Evolutionary conservation across 2,329 filamentous ascomycete species (phyloP).

Genomic region (Botrytis squamosa): DNA sequence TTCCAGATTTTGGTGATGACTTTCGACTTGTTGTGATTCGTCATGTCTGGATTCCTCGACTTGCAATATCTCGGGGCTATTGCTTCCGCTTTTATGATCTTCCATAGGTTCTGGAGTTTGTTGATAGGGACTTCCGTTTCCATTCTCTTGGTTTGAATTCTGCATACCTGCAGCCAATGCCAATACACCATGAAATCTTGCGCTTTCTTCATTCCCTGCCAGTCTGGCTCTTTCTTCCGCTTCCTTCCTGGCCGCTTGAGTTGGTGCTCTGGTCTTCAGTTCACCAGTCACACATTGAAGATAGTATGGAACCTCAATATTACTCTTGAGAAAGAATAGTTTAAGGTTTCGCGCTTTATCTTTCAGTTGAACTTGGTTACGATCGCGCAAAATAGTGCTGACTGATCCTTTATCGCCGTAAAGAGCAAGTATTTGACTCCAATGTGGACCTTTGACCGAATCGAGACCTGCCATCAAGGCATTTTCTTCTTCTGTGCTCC

Average conservation of each 20-base stretch:
- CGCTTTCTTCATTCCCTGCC: conserved; percentile 59
- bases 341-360: conserved; percentile 90
- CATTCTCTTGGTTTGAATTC: conserved; percentile 7
- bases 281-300: conserved; percentile 86
- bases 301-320: conserved; percentile 86
- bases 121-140: conserved; percentile 14
- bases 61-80: conserved; percentile 25
- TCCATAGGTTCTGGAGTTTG: conserved; percentile 11
- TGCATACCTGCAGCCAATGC: conserved; percentile 51
- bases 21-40: not conserved
- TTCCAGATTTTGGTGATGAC: not conserved
- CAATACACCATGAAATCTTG: conserved; percentile 60
- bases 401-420: conserved; percentile 79
- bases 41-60: conserved; percentile 25
- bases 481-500: conserved; percentile 87
- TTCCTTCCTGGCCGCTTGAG: conserved; percentile 67
- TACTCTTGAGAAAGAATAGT: conserved; percentile 87
- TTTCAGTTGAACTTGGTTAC: conserved; percentile 88
- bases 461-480: conserved; percentile 86
- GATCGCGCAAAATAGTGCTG: conserved; percentile 79
- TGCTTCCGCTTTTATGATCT: conserved; percentile 12
- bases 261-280: conserved; percentile 79
- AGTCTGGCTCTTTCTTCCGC: conserved; percentile 61
- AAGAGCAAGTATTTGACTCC: conserved; percentile 85
- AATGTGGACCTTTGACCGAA: conserved; percentile 85